Percentiles rank a stretch among this genome's conserved stretches.
These are phyloP conservation scores for Kwoniella bestiolae DNA, from an alignment of 768 basidiomycete species.

Conservation along the genomic window DNA sequence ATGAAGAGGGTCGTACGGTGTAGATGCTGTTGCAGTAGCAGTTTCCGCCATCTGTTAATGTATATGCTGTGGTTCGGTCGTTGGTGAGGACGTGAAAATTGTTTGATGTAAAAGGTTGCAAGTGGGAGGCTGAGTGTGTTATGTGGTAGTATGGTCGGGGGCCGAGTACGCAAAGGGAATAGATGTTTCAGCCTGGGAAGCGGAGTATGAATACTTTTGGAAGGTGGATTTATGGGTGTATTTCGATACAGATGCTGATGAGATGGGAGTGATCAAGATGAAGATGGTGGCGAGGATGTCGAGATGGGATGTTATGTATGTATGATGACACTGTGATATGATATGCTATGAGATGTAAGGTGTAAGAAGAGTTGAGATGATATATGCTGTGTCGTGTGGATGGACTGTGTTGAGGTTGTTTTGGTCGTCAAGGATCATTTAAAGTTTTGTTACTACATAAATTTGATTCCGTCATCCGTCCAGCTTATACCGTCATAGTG, in stretches of 20 bases:
- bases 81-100: neutral
- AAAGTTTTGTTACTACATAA: no score
- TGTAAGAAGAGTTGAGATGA: no score
- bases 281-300: neutral
- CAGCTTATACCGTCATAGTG: no score
- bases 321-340: no score
- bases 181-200: conserved; percentile 20
- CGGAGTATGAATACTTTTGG: neutral
- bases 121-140: conserved; percentile 1
- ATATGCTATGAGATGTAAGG: no score
- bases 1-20: conserved; percentile 20
- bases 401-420: no score
- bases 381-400: no score
- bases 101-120: neutral
- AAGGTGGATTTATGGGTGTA: neutral
- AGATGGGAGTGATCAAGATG: neutral
- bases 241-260: neutral
- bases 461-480: no score
- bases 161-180: conserved; percentile 7
- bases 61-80: neutral
- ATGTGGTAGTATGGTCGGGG: neutral
- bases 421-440: no score
- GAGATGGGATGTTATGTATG: no score
- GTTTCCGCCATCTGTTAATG: conserved; percentile 13
- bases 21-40: no score